Percentiles rank a stretch among this genome's conserved stretches.
Evolutionary conservation across 176 grass and related monocot species (phyloP).

Genomic region (Puccinellia tenuiflora): DNA sequence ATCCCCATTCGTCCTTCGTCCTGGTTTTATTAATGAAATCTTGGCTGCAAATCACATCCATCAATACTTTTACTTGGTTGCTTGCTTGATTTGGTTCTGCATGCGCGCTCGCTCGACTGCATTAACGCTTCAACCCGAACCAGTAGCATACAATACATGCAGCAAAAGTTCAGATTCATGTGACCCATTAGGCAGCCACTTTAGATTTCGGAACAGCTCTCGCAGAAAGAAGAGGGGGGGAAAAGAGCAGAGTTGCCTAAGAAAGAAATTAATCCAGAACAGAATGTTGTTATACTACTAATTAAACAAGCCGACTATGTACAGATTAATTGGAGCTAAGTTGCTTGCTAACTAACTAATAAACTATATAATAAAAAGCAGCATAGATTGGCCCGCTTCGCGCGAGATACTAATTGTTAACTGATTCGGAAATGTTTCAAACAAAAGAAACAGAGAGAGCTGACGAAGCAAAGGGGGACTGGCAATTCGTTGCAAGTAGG

Average conservation of each 20-base stretch:
- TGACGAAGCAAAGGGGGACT: neutral
- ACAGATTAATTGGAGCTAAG: neutral
- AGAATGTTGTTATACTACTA: neutral
- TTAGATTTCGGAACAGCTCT: too few species aligned
- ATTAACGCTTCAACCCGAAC: neutral
- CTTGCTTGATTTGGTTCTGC: neutral
- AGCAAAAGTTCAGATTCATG: neutral
- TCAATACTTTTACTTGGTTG: neutral
- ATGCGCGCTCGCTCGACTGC: neutral
- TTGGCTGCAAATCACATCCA: neutral
- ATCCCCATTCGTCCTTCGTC: neutral
- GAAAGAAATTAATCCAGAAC: neutral
- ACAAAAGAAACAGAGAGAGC: neutral
- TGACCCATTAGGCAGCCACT: too few species aligned
- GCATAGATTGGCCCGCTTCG: neutral
- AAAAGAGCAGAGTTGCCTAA: too few species aligned
- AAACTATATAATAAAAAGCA: neutral
- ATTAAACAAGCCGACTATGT: neutral
- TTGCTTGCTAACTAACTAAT: neutral
- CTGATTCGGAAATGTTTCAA: neutral
- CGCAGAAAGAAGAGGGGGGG: too few species aligned
- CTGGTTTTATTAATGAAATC: neutral
- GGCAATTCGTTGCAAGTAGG: too few species aligned
- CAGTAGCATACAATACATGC: neutral
- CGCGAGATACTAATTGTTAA: neutral